Base-by-base conservation (phyloP, 306 rosid genomes). In the Acacia acuminata region DNA sequence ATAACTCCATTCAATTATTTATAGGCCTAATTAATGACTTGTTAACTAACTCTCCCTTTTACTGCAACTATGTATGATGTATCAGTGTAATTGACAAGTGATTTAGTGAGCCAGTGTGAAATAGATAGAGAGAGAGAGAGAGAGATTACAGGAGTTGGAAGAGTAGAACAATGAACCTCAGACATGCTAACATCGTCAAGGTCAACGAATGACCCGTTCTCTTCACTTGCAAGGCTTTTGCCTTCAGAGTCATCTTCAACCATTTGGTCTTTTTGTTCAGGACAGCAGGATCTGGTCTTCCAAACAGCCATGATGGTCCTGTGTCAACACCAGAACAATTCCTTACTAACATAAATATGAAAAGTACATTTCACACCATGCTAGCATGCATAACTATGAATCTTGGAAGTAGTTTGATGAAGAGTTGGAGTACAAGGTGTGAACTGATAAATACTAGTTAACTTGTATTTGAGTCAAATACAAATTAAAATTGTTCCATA, bases 281-380 rank as follows among this genome's bases (percentile, higher is more conserved):
- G 94, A 87, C 90, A 94, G 90, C 92, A 82, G 42, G 97, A 89
- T 86, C 90, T 94, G 53, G 99, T 91, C 87, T 92, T 96, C 99
- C 99, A 96, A 6, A 96, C 93, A 63, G 94, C 98, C 98, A 94
- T 90, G 82, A 96, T 96, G 71, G 98, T 96, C 90, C 99, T 94
- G 78, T 66, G 71, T 79, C 79, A 83, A 70, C 79, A 83, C 44
- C 80, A 69, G 53, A 53, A 79, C 71, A 80, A 58, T 53, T 85
- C 83, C 10, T 19, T 68, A 76, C 42, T 25, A 34, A 84, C 58
- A 61, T 10, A 74, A 74, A 53, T 32, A 61, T 51, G 36, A 44
- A 32, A 20, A 61, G 10, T 32, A 45, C 25, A 58, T 60, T 63
- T 73, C 64, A 60, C 45, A 56, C 1, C 50, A 71, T 8, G 15